Base-by-base conservation (phyloP, 495 filamentous ascomycete species). In the Neurospora sp. region DNA sequence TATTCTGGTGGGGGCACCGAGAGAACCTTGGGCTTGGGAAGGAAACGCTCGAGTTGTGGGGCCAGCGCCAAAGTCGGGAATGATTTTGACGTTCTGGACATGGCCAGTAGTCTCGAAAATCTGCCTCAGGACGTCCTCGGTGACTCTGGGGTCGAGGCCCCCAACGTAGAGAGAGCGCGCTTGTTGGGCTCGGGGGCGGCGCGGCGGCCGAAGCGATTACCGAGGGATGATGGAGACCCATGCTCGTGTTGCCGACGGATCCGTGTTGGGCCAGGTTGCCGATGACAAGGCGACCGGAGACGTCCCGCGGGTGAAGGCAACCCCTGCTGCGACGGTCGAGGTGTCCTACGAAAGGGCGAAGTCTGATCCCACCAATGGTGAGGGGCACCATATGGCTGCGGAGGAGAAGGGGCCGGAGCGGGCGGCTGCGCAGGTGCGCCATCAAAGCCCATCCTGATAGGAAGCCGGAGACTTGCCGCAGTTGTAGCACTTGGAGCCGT, bases 31-130 rank as follows among this genome's bases (percentile, higher is more conserved):
- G 7, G 38, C 7, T 38, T 9, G 38, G 38, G 38, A 38, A 38
- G 38, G 38, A 38, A 38, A 38, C 38, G 38, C 38, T 38, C 38
- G 38, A 38, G 9, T 39, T 10, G 38, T 8, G 38, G 38, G 38
- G 38, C 38, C 38, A 39, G 38, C 38, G 38, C 38, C 38, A 39
- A 10, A 35, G 85, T 99, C 96, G 42, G 96, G 96, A 79, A 99
- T 99, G 76, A 99, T 97, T 86, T 99, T 99, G 74, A 99, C 96
- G 76, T 92, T 98, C 82, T 97, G 90, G 73, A 99, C 96, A 83
- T 99, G 96, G 35, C 96, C 96, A 71, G 93, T 97, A 5, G 96
- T 98, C 85, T 99, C 96, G 78, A 99, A 99, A 71, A 99, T 99
- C 80, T 98, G 96, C 76, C 94, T 92, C 76, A 99, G 82, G 41